Conservation (phyloP, 371 early-diverging fungal genomes). For the Polyrhizophydium stewartii region DNA sequence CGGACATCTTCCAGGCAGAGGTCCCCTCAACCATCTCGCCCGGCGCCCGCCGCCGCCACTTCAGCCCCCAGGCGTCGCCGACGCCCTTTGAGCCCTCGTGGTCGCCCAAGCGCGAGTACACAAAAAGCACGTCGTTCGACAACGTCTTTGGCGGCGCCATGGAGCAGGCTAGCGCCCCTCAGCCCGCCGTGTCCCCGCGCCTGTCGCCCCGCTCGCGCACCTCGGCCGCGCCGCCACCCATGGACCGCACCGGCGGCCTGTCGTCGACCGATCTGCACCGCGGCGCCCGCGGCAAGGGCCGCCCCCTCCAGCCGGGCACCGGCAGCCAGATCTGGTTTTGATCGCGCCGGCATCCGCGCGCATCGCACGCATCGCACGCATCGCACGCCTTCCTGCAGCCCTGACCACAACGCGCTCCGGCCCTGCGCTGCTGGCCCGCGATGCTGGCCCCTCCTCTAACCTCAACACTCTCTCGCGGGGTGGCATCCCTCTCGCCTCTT, state of each 20-base stretch:
- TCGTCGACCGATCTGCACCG: conserved; percentile 1
- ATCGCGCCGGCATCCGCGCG: too few species aligned
- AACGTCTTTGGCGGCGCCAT: conserved; percentile 2
- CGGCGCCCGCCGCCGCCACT: background rate
- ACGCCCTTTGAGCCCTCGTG: background rate
- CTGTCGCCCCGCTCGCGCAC: too few species aligned
- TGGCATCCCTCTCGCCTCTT: too few species aligned
- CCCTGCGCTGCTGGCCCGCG: too few species aligned
- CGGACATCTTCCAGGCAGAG: conserved; percentile 4
- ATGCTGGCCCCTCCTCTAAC: too few species aligned
- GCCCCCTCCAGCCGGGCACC: background rate
- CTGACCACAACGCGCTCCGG: too few species aligned
- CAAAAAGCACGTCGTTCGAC: conserved; percentile 1
- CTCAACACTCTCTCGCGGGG: too few species aligned
- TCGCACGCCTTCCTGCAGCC: too few species aligned
- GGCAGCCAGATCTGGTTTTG: conserved; percentile 6
- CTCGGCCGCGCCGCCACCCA: too few species aligned
- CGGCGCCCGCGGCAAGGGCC: conserved; percentile 1
- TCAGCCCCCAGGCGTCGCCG: background rate
- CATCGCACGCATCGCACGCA: too few species aligned
- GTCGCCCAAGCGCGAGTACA: conserved; percentile 1
- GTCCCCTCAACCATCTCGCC: background rate
- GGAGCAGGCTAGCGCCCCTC: background rate
- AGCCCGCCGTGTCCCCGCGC: background rate
- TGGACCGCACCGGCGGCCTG: background rate